phyloP scores from a whole-genome alignment of 768 basidiomycete genomes.

The Mycena amicta region DNA sequence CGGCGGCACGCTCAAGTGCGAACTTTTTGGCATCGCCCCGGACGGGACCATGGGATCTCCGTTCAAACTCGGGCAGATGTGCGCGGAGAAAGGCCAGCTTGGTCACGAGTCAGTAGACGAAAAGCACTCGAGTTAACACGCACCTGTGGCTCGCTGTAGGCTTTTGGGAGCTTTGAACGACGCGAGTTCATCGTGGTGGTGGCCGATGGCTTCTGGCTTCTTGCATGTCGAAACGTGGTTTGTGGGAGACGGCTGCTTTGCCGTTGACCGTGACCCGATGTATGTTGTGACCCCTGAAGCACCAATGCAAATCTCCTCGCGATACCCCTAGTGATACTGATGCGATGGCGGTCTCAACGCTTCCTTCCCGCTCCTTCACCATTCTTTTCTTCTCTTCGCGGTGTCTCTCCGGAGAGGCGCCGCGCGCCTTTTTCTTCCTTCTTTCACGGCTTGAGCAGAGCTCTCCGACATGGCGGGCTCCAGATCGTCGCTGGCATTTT shows the following conservation, averaged over 20 bases:
- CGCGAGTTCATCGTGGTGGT: neutral
- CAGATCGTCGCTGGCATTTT: neutral
- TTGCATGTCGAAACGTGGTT: neutral
- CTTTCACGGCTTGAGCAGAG: neutral
- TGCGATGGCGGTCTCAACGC: neutral
- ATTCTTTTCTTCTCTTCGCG: neutral
- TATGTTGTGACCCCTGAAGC: too few relatives aligned
- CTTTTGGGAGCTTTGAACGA: slow-evolving; percentile 7
- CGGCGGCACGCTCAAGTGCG: slow-evolving; percentile 61
- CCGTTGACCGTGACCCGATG: too few relatives aligned
- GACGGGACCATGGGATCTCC: slow-evolving; percentile 58
- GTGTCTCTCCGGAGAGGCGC: slow-evolving; percentile 4
- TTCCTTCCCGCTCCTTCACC: neutral
- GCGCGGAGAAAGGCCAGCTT: too few relatives aligned
- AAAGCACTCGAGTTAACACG: too few relatives aligned
- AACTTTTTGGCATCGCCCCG: slow-evolving; percentile 73
- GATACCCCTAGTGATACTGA: too few relatives aligned
- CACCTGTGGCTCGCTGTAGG: slow-evolving; percentile 19
- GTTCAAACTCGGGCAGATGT: slow-evolving; percentile 59
- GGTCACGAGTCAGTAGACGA: too few relatives aligned
- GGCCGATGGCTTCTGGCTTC: neutral
- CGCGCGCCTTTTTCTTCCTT: neutral
- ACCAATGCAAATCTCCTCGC: too few relatives aligned
- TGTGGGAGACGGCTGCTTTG: too few relatives aligned
- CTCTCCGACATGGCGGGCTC: neutral